Evolutionary conservation across 1,284 basidiomycete species (phyloP), one percentile per base, ranked within the genome.

Genomic region (Apiotrichum sp.): DNA sequence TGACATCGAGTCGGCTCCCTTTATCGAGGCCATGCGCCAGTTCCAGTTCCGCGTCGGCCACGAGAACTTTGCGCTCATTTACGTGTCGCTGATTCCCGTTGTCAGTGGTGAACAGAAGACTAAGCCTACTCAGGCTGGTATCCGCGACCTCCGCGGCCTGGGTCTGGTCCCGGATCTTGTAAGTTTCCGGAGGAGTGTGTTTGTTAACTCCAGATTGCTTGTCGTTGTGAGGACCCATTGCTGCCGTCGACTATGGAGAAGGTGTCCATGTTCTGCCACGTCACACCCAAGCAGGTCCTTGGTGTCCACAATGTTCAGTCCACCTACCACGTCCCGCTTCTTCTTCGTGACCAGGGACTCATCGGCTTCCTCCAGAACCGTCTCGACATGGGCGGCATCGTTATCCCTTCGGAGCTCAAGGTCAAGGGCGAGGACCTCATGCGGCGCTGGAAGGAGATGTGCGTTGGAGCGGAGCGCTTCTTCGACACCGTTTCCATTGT

Each of bases 211-310:
- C 56, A 92, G 88, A 96, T 98, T 66, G 96, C 95, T 0, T 97
- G 95, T 72, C 87, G 95, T 59, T 83, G 81, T 64, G 78, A 80
- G 53, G 67, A 76, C 45, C 77, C 88, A 1, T 81, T 99, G 14
- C 85, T 89, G 54, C 81, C 83, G 3, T 81, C 87, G 0, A 95
- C 95, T 45, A 96, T 93, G 78, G 83, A 87, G 69, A 98, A 98
- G 76, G 93, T 98, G 47, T 93, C 91, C 62, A 98, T 98, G 93
- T 98, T 98, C 82, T 98, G 95, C 77, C 96, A 98, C 72, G 95
- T 98, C 62, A 81, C 85, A 1, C 82, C 88, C 4, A 87, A 93
- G 68, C 96, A 98, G 75, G 96, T 98, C 42, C 82, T 98, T 56
- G 95, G 92, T 55, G 90, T 98, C 11, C 95, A 98, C 76, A 93